Conservation (phyloP, 805 yeast genomes). For the Sungouiella thailandica region DNA sequence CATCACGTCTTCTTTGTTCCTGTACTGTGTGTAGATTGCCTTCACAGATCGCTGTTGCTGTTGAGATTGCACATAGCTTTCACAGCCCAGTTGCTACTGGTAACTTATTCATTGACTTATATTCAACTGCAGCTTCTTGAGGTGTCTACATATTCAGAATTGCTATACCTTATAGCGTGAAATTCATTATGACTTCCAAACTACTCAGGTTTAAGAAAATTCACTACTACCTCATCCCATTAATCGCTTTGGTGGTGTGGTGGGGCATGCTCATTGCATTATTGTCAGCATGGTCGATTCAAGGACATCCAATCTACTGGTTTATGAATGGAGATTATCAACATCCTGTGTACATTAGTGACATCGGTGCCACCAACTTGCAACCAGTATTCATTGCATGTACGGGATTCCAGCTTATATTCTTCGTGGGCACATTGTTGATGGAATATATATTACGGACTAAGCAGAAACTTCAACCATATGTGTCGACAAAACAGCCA, state of each 20-base stretch:
- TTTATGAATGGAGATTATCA: slow-evolving; percentile 42
- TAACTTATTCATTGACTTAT: too few species aligned
- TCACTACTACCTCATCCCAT: slow-evolving; percentile 57
- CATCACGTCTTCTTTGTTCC: too few species aligned
- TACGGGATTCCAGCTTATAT: slow-evolving; percentile 70
- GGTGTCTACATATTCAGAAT: too few species aligned
- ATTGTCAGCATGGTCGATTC: slow-evolving; percentile 70
- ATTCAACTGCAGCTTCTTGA: too few species aligned
- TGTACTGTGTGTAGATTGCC: too few species aligned
- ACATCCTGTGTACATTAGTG: slow-evolving; percentile 68
- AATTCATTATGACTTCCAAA: slow-evolving; percentile 11
- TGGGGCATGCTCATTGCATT: slow-evolving; percentile 87
- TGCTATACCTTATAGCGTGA: too few species aligned
- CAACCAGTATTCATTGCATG: slow-evolving; percentile 82
- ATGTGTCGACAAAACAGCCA: slow-evolving; percentile 40
- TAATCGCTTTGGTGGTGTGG: slow-evolving; percentile 69
- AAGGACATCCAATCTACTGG: slow-evolving; percentile 69
- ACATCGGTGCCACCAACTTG: slow-evolving; percentile 81
- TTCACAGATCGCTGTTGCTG: too few species aligned
- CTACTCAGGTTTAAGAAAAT: slow-evolving; percentile 35
- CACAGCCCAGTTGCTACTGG: too few species aligned
- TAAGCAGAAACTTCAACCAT: slow-evolving; percentile 51
- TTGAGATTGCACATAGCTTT: too few species aligned
- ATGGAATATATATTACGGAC: slow-evolving; percentile 62
- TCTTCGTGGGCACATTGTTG: slow-evolving; percentile 58